Percentiles rank a stretch among this genome's conserved stretches.
Evolutionary conservation across 768 basidiomycete species (phyloP).

Genomic region (Boletus reticulatus): DNA sequence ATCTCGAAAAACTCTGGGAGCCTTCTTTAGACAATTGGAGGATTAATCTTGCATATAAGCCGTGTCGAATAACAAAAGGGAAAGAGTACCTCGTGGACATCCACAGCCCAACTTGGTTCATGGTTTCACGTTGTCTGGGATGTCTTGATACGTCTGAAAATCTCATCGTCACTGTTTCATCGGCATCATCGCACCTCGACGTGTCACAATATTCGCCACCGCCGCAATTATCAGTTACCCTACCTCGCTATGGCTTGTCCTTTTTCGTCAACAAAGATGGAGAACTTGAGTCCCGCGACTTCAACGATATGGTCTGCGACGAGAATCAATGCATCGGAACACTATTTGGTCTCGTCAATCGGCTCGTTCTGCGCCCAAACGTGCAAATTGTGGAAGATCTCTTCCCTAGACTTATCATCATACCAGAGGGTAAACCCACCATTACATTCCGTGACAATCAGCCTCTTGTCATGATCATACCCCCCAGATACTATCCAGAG

Average conservation of each 20-base stretch:
- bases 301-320: neutral
- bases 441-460: too few species aligned
- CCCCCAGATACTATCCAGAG: too few species aligned
- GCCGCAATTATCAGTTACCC: neutral
- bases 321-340: neutral
- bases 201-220: neutral
- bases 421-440: neutral
- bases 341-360: neutral
- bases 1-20: neutral
- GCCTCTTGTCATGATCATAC: too few species aligned
- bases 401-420: neutral
- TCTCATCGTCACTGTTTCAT: neutral
- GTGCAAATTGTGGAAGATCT: neutral
- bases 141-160: neutral
- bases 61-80: neutral
- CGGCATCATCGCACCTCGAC: neutral
- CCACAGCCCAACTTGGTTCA: neutral
- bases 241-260: neutral
- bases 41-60: neutral
- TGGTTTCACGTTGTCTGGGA: neutral
- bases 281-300: neutral
- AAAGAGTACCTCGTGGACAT: neutral
- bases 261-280: neutral
- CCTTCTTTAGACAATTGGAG: neutral
- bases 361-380: neutral